Percentiles rank a stretch among this genome's conserved stretches.
phyloP scores from a whole-genome alignment of 768 basidiomycete species.

The Kondoa subrosea region DNA sequence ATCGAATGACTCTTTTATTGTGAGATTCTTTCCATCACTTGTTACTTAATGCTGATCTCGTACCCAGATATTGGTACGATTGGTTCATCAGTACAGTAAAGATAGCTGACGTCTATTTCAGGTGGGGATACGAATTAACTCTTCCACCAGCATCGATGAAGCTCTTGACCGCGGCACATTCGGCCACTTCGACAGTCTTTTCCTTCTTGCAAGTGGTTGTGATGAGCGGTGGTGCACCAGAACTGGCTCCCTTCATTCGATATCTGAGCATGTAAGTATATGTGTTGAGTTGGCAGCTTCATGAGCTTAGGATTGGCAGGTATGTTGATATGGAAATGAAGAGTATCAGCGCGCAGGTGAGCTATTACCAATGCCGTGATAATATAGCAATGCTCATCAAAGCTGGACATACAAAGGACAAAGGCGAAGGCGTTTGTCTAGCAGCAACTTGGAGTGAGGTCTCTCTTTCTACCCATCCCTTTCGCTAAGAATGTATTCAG shows the following conservation, averaged over 20 bases:
- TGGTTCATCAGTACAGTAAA: not conserved
- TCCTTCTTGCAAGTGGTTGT: not conserved
- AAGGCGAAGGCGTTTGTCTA: not conserved
- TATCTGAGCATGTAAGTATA: not conserved
- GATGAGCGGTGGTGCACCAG: not conserved
- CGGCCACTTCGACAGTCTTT: not conserved
- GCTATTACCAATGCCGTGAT: too few relatives aligned
- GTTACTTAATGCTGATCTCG: not conserved
- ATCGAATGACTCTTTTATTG: not conserved
- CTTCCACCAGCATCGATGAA: not conserved
- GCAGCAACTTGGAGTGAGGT: not conserved
- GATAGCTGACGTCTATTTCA: too few relatives aligned
- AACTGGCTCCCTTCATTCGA: not conserved
- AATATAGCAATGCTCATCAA: too few relatives aligned
- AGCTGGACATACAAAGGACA: too few relatives aligned
- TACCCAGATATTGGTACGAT: too few relatives aligned
- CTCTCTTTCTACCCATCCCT: not conserved
- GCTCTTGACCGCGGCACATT: not conserved
- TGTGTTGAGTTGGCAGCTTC: not conserved
- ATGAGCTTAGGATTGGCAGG: not conserved
- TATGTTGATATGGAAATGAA: not conserved
- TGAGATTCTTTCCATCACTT: not conserved
- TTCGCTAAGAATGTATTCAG: not conserved
- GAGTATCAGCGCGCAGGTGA: not conserved
- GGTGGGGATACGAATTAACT: not conserved